Conservation (phyloP, 2,329 filamentous ascomycete genomes). For the Microcera coccophila region DNA sequence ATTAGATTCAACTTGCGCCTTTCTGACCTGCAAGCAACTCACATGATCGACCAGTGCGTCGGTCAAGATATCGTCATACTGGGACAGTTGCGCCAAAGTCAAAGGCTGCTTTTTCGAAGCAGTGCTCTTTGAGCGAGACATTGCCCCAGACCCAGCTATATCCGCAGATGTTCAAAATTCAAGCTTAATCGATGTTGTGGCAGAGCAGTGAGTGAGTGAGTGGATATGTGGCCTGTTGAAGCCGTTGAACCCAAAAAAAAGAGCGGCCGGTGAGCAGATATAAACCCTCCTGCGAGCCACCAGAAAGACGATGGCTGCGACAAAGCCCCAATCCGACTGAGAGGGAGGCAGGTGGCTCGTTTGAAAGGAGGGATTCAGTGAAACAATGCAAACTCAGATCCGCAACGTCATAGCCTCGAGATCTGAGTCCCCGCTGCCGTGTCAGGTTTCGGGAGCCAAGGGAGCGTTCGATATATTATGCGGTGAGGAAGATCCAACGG, state of each 20-base stretch:
- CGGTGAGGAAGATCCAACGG: no score
- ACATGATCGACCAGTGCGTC: slow-evolving; percentile 95
- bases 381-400: slow-evolving; percentile 19
- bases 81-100: slow-evolving; percentile 80
- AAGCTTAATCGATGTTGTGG: neutral
- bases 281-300: no score
- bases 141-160: slow-evolving; percentile 8
- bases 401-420: slow-evolving; percentile 26
- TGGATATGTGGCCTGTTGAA: neutral
- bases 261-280: neutral
- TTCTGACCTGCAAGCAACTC: slow-evolving; percentile 39
- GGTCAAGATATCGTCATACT: slow-evolving; percentile 93
- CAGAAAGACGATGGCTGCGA: no score
- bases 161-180: no score
- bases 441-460: slow-evolving; percentile 5
- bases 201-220: neutral
- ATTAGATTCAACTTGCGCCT: slow-evolving; percentile 22
- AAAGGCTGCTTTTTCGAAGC: slow-evolving; percentile 63
- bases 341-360: neutral
- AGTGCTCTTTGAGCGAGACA: slow-evolving; percentile 37
- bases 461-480: slow-evolving; percentile 3
- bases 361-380: slow-evolving; percentile 5
- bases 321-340: neutral
- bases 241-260: neutral
- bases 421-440: slow-evolving; percentile 6